phyloP scores from a whole-genome alignment of 2,329 filamentous ascomycete species.

The Fusarium musae region DNA sequence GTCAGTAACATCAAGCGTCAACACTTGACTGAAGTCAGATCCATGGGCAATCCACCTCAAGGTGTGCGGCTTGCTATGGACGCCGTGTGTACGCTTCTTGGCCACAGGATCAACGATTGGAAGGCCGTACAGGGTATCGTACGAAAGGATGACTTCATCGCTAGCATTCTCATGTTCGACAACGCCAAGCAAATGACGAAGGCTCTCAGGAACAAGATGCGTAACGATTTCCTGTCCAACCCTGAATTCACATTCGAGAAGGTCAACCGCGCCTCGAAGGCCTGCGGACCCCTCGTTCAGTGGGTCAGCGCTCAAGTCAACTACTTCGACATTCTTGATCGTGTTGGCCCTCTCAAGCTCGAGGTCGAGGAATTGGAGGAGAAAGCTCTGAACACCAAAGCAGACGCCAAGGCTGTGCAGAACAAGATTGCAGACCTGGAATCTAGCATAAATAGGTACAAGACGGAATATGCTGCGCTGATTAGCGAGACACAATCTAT shows the following conservation, averaged over 20 bases:
- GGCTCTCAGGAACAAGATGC: conserved; percentile 84
- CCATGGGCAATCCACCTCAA: conserved; percentile 91
- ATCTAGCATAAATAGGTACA: conserved; percentile 92
- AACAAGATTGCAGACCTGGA: conserved; percentile 87
- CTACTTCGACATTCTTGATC: conserved; percentile 96
- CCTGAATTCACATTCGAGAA: conserved; percentile 96
- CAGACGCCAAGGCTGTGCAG: conserved; percentile 90
- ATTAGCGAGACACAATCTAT: conserved; percentile 98
- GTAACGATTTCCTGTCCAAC: conserved; percentile 89
- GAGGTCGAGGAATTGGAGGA: conserved; percentile 91
- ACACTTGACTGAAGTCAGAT: conserved; percentile 96
- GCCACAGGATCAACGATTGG: conserved; percentile 91
- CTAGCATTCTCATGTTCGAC: conserved; percentile 96
- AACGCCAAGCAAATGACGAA: conserved; percentile 96
- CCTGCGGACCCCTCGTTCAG: conserved; percentile 94
- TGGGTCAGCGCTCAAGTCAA: conserved; percentile 98
- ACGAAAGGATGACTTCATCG: conserved; percentile 94
- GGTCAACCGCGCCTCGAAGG: conserved; percentile 95
- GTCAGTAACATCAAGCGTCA: conserved; percentile 99
- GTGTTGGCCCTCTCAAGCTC: conserved; percentile 89
- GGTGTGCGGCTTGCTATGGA: conserved; percentile 94
- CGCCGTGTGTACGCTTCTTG: conserved; percentile 94
- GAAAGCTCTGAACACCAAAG: conserved; percentile 89
- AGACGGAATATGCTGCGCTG: conserved; percentile 92
- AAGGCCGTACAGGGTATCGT: conserved; percentile 90